Evolutionary conservation across 176 grass and related monocot genomes (phyloP), one percentile per base, ranked within the genome.

Genomic region (Echinochloa phyllopogon): DNA sequence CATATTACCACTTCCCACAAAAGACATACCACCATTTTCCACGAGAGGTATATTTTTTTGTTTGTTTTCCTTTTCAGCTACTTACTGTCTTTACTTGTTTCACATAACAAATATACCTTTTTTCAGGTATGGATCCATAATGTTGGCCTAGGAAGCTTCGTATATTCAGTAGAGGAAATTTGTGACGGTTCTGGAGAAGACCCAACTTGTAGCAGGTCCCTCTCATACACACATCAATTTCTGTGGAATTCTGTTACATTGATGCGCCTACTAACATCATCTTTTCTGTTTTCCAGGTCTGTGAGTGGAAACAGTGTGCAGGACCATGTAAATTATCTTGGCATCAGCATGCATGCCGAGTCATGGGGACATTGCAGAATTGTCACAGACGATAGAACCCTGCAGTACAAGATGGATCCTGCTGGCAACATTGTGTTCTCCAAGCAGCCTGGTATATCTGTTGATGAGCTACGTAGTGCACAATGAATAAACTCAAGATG

Each of bases 131-230:
- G 95, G 91, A 61, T 98, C 14, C 93, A 93, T 77, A 78, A 85
- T 69, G 81, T 81, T 38, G 87, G 72, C 48, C 49, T 97, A 6
- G 90, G 83, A 79, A 97, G 72, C 78, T 65, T 94, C 2, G 76
- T 87, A 67, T 92, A 92, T 43, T 29, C 79, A 10, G 29, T 63
- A 49, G 92, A 92, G 87, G 74, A 93, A 83, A 88, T 95, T 72
- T 98, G 93, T 41, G 91, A 98, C n/a, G 79, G 29, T 47, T 98
- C 95, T 76, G 92, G 91, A 51, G 93, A 98, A 88, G 93, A 98
- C 75, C 88, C 90, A 2, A 81, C 89, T 82, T 98, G 95, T 84
- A 83, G 92, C 90, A 95, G 95, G 95, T 98, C 61, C 11, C 12
- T 75, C 38, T 69, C 10, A 2, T 29, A 41, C 63, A 73, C 47